Conservation (phyloP, 352 stramenopile species). For the Lagenidium giganteum region DNA sequence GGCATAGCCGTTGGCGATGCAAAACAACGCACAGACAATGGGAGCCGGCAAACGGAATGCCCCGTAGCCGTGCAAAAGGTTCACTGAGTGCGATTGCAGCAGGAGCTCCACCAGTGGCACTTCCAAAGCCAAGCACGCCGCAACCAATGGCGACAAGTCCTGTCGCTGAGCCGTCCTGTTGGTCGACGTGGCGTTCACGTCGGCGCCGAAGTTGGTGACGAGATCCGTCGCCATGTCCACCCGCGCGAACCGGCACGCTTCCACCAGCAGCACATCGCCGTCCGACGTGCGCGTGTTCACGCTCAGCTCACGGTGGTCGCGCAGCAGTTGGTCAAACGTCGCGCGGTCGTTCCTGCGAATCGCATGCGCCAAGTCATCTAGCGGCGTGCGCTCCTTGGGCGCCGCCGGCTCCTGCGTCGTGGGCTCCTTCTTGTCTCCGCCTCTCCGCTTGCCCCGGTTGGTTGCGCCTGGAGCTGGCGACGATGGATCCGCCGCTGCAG, state of each 20-base stretch:
- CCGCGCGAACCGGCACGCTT: conserved; percentile 51
- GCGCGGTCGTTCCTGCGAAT: conserved; percentile 21
- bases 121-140: conserved; percentile 53
- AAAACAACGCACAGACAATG: conserved; percentile 38
- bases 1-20: conserved; percentile 47
- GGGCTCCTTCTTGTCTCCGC: neutral
- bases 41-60: conserved; percentile 25
- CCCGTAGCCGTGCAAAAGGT: conserved; percentile 19
- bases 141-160: conserved; percentile 39
- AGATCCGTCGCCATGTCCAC: conserved; percentile 30
- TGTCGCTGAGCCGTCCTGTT: conserved; percentile 33
- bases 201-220: conserved; percentile 16
- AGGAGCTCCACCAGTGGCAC: conserved; percentile 30
- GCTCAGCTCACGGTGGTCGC: conserved; percentile 17
- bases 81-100: conserved; percentile 19
- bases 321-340: conserved; percentile 21
- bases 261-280: conserved; percentile 40
- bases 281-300: conserved; percentile 32
- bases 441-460: neutral
- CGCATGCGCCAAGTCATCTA: conserved; percentile 22
- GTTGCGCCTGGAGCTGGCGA: too few species aligned
- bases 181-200: conserved; percentile 28
- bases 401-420: neutral
- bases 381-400: conserved; percentile 4
- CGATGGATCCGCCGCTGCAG: too few species aligned